Conservation (phyloP, 2,329 filamentous ascomycete genomes). For the Xylariaceae sp. region DNA sequence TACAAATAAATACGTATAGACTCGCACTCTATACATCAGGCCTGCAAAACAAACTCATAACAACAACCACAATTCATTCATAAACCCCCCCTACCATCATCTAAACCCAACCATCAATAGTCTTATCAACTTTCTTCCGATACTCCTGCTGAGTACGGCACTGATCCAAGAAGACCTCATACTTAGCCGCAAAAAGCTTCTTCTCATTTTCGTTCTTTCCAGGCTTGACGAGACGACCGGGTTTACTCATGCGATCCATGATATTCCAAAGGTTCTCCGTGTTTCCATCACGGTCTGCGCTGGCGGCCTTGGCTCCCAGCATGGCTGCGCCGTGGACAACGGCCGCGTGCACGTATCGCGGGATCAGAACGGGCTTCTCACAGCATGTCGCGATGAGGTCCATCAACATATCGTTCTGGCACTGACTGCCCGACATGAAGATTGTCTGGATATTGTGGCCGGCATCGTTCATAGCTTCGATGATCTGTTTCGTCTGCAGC, state of each 20-base stretch:
- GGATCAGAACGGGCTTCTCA: conserved; percentile 87
- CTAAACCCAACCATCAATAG: conserved; percentile 40
- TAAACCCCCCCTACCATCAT: too few species aligned
- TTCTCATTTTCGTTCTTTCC: conserved; percentile 67
- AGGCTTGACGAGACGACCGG: conserved; percentile 76
- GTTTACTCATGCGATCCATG: conserved; percentile 97
- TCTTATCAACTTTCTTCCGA: conserved; percentile 69
- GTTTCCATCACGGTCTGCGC: conserved; percentile 66
- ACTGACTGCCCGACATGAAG: conserved; percentile 98
- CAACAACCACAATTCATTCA: background rate
- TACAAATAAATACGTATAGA: background rate
- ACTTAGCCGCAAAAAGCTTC: conserved; percentile 79
- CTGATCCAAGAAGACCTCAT: conserved; percentile 92
- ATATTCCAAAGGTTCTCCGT: conserved; percentile 91
- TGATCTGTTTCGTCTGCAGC: conserved; percentile 91
- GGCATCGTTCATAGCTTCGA: conserved; percentile 85
- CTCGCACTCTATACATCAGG: too few species aligned
- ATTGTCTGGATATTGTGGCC: conserved; percentile 87
- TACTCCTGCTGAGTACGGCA: conserved; percentile 81
- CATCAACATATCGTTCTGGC: conserved; percentile 92
- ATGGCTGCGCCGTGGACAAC: conserved; percentile 98
- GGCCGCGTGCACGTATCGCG: conserved; percentile 87
- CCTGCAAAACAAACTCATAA: background rate
- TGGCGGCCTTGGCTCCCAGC: conserved; percentile 96
- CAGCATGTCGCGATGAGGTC: conserved; percentile 84